Evolutionary conservation across 1,284 basidiomycete species (phyloP).

Genomic region (Moniliella sp.): DNA sequence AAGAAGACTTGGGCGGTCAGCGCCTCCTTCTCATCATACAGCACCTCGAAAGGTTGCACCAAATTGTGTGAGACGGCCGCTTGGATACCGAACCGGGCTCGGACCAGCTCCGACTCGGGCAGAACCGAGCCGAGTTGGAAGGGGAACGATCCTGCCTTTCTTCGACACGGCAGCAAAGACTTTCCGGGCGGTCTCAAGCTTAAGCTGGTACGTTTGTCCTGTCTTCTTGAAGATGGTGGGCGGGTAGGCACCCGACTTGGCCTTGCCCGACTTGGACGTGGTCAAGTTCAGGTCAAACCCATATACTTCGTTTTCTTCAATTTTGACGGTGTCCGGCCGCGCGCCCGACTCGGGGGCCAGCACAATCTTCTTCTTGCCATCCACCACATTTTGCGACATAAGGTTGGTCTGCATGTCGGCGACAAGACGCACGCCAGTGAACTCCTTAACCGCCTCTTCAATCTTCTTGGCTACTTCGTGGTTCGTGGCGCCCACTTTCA

Average conservation of each 20-base stretch:
- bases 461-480: conserved; percentile 79
- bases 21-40: too few species aligned
- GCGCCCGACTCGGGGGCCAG: conserved; percentile 16
- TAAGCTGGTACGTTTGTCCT: conserved; percentile 72
- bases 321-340: conserved; percentile 23
- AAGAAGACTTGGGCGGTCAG: conserved; percentile 67
- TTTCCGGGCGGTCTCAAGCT: conserved; percentile 84
- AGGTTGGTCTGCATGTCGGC: conserved; percentile 59
- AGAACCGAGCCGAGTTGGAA: conserved; percentile 78
- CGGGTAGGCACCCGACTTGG: conserved; percentile 62
- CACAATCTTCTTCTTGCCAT: conserved; percentile 23
- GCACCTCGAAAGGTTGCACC: conserved; percentile 67
- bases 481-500: conserved; percentile 58
- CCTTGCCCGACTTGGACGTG: conserved; percentile 34
- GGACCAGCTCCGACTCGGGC: conserved; percentile 93
- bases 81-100: conserved; percentile 76
- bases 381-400: conserved; percentile 66
- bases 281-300: conserved; percentile 71
- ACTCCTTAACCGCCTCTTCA: conserved; percentile 42
- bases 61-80: conserved; percentile 83
- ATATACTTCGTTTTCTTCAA: conserved; percentile 72
- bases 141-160: conserved; percentile 88
- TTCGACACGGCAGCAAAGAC: conserved; percentile 91
- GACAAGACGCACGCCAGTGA: conserved; percentile 20
- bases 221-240: conserved; percentile 85